These are phyloP conservation scores for Pichia thaimueangensis DNA, from an alignment of 805 yeast genomes.

Conservation along the genomic window DNA sequence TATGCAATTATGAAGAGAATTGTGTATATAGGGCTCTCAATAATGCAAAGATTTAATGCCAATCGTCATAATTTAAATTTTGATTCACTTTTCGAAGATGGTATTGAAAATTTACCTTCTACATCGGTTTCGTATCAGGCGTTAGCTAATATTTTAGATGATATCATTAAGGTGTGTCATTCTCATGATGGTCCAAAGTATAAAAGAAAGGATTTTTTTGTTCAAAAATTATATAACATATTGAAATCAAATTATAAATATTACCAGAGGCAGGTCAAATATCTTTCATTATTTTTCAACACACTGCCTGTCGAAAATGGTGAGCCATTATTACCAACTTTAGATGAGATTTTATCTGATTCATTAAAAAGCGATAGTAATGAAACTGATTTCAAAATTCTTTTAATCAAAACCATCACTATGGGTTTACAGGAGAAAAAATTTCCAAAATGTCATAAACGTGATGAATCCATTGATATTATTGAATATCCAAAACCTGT, in stretches of 20 bases:
- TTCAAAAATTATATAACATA: constrained; percentile 33
- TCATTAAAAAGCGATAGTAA: constrained; percentile 12
- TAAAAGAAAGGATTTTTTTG: constrained; percentile 23
- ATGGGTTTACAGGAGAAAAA: background rate
- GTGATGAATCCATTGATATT: constrained; percentile 3
- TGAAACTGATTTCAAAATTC: constrained; percentile 15
- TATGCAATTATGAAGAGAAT: constrained; percentile 20
- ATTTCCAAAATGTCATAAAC: constrained; percentile 1
- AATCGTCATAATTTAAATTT: constrained; percentile 18
- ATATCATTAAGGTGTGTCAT: background rate
- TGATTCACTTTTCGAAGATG: constrained; percentile 17
- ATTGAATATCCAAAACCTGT: constrained; percentile 51
- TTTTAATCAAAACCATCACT: background rate
- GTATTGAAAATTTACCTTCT: constrained; percentile 1
- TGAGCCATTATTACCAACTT: constrained; percentile 9
- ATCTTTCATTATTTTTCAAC: constrained; percentile 26
- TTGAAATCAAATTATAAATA: constrained; percentile 31
- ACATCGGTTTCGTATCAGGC: background rate
- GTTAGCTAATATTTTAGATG: background rate
- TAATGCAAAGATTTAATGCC: constrained; percentile 16
- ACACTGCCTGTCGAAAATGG: constrained; percentile 21
- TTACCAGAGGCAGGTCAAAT: constrained; percentile 27
- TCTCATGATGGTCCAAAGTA: background rate
- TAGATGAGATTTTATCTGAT: constrained; percentile 20
- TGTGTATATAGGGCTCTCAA: constrained; percentile 17